Percentiles rank a stretch among this genome's conserved stretches.
phyloP scores from a whole-genome alignment of 108 stramenopile genomes.

The Aureococcus anophagefferens region DNA sequence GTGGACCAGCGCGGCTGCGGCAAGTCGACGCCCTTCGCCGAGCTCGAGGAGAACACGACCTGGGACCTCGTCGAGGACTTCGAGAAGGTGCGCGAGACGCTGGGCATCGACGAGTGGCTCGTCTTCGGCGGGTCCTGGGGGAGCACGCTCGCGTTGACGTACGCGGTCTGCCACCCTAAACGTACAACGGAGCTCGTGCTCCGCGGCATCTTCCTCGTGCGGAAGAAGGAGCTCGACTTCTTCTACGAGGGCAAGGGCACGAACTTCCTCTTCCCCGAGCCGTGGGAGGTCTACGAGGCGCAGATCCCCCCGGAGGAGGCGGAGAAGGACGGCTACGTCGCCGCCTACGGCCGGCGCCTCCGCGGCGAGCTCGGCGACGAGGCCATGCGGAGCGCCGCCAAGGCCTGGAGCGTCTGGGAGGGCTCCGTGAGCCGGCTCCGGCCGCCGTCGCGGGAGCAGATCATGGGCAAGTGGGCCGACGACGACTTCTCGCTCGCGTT shows the following conservation, averaged over 20 bases:
- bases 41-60: constrained; percentile 15
- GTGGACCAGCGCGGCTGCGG: constrained; percentile 33
- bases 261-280: constrained; percentile 23
- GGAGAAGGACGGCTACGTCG: constrained; percentile 19
- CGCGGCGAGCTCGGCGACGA: constrained; percentile 13
- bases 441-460: not conserved
- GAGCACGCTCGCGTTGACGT: constrained; percentile 37
- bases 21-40: constrained; percentile 21
- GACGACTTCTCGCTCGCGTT: constrained; percentile 25
- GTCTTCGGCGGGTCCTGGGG: constrained; percentile 56
- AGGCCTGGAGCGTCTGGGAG: constrained; percentile 30
- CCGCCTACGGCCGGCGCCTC: constrained; percentile 19
- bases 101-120: constrained; percentile 48
- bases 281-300: constrained; percentile 20
- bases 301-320: constrained; percentile 18
- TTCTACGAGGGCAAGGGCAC: constrained; percentile 24
- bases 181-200: constrained; percentile 37
- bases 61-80: constrained; percentile 35
- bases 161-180: constrained; percentile 38
- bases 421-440: constrained; percentile 16
- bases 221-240: constrained; percentile 23
- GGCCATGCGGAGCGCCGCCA: constrained; percentile 15
- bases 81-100: constrained; percentile 35
- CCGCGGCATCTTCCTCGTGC: constrained; percentile 47
- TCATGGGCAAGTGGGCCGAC: constrained; percentile 13